Base-by-base conservation (phyloP, 208 protist genomes). In the Trypanosoma grayi region DNA sequence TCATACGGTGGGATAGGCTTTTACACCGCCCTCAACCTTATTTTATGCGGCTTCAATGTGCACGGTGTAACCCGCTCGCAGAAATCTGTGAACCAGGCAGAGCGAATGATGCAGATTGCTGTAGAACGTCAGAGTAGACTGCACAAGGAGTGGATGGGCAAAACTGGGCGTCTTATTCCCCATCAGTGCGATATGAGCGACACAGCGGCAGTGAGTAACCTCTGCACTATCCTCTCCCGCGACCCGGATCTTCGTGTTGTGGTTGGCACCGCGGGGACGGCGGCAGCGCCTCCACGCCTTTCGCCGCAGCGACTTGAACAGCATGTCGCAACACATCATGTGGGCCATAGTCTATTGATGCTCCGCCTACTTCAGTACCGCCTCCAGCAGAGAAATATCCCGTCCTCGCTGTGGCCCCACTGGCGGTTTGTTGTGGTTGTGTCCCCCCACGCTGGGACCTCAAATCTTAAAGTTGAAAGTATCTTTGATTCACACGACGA, bases 1-100 rank as follows among this genome's bases (percentile, higher is more conserved):
- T 85, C 77, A 18, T 78, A 73, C 57, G 84, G 80, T 44, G 68
- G 77, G 34, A 83, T 87, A 43, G 84, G 84, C 53, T 91, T 91
- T 57, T 91, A 87, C 63, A 86, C 77, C 1, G 54, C 80, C 10
- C 66, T 91, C 0, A 68, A 83, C 41, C 66, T 91, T 24, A 60
- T 91, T 36, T 67, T 91, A 5, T 81, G 72, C 50, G 84, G 84
- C 8, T 75, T 85, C 40, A 91, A 85, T 40, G 84, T 91, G 16
- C 81, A 85, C 60, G 84, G 77, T 20, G 75, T 91, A 28, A 66
- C 62, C 5, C 74, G 80, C 40, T 65, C 41, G 16, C 48, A 59
- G 5, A 66, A 60, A 27, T 63, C 70, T 36, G 48, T 71, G 8
- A 53, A 64, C 44, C 53, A 67, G 43, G 63, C 72, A 0, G 66